These are phyloP conservation scores for Coemansia sp. DNA, from an alignment of 192 early-diverging fungal species.

Conservation along the genomic window DNA sequence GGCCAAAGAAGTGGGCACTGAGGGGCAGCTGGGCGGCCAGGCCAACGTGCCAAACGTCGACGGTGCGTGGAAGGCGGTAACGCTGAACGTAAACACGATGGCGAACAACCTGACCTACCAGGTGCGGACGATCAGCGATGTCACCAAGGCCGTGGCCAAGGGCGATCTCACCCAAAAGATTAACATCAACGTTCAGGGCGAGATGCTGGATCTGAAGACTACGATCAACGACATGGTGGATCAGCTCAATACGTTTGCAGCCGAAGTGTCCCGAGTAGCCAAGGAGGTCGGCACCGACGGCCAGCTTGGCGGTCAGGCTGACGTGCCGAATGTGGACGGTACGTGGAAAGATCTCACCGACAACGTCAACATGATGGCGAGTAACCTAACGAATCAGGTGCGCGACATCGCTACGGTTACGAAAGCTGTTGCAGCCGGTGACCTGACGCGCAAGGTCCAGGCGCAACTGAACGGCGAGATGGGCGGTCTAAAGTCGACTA, in stretches of 20 bases:
- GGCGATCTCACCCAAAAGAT: slow-evolving; percentile 23
- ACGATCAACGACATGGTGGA: slow-evolving; percentile 58
- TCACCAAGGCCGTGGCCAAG: slow-evolving; percentile 57
- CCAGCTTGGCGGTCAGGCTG: slow-evolving; percentile 3
- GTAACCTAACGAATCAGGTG: slow-evolving; percentile 6
- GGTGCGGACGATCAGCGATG: slow-evolving; percentile 57
- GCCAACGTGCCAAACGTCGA: slow-evolving; percentile 58
- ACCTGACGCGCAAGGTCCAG: slow-evolving; percentile 30
- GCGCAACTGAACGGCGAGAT: slow-evolving; percentile 54
- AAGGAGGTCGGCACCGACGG: slow-evolving; percentile 15
- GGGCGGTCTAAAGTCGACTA: slow-evolving; percentile 58
- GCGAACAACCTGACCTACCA: slow-evolving; percentile 60
- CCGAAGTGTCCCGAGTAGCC: slow-evolving; percentile 50
- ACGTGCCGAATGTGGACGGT: not conserved
- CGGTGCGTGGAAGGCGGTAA: slow-evolving; percentile 64
- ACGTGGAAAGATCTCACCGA: slow-evolving; percentile 5
- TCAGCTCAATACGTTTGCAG: slow-evolving; percentile 23
- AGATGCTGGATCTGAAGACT: slow-evolving; percentile 63
- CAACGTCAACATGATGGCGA: slow-evolving; percentile 5
- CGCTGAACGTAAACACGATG: slow-evolving; percentile 64
- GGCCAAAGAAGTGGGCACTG: slow-evolving; percentile 62
- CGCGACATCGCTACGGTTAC: slow-evolving; percentile 58
- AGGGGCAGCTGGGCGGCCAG: slow-evolving; percentile 62
- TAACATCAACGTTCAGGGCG: slow-evolving; percentile 33
- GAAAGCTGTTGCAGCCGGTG: slow-evolving; percentile 11